Base-by-base conservation (phyloP, 257 asterid species). In the Nicotiana otophora region DNA sequence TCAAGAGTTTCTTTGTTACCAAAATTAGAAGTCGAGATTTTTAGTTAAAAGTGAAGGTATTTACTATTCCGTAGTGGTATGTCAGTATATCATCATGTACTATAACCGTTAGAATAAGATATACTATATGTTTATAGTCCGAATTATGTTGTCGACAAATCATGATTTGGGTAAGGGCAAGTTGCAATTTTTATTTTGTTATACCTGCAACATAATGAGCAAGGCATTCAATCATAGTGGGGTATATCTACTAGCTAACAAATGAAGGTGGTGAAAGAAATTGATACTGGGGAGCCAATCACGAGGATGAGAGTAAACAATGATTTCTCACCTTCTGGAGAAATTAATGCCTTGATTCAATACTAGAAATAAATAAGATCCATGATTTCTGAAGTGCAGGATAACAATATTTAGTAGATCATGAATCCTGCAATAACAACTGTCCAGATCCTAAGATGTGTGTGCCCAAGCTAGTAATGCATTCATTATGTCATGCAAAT, bases 61-160 rank as follows among this genome's bases (percentile, higher is more conserved):
- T 30, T 0, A 5, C 42, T 54, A 5, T 3, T 33, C 19, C 5
- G 36, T 11, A 19, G 57, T 67, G 16, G 0, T 46, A 10, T 3
- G 42, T 6, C 8, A 20, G 20, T 20, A 1, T 7, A 3, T 48
- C 19, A 74, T 74, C 23, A 0, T 68, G 77, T 36, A 9, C 5
- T 68, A 34, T n/a, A 9, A 36, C 9, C 10, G 10, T 36, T 62
- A 67, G 54, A 72, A 85, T 17, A 79, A 33, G 76, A 57, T 82
- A 60, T 36, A 36, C 7, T 34, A 34, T 36, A 42, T 42, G 34
- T 65, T 23, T 65, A 39, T 36, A 19, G 9, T 69, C 17, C 31
- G 78, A 78, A 84, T 81, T 60, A 76, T 83, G 39, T 68, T 7
- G 46, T 70, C 77, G 86, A 83, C 83, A 83, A 9, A 63, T 12